Evolutionary conservation across 129 eudicot genomes (phyloP), one percentile per base, ranked within the genome.

Genomic region (Gnaphalium uliginosum): DNA sequence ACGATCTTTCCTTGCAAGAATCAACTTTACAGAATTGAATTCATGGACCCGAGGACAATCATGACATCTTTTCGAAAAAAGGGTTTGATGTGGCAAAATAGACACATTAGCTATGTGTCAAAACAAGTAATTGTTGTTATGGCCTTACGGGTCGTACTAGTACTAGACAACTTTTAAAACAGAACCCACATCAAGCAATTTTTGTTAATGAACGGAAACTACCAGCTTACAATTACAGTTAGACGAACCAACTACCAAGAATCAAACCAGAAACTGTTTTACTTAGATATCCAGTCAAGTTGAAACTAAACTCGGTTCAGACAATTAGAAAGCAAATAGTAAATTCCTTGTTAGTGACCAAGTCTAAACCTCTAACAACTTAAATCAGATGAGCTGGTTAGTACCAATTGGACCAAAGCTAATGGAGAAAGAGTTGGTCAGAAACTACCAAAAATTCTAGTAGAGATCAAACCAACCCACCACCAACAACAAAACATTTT

Each of bases 381-480:
- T 39, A 35, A 8, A 48, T 41, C 32, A 37, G 23, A 59, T 15
- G 33, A 56, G 32, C 23, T 14, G 76, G 24, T 72, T 35, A 15
- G 46, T 58, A 33, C 30, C 26, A 15, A 18, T 24, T 35, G 63
- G 37, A 72, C 76, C 67, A 72, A 57, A 23, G 30, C 30, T 68
- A 72, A 35, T 22, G 19, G 39, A 29, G 76, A 58, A 35, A 66
- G 74, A 76, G 67, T 76, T 32, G 67, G 32, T 67, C 58, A 67
- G n/a, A 22, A 25, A 57, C 67, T 18, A 76, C 29, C 68, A 76
- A 54, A 11, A 39, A 17, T 53, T 77, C 67, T 77, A 41, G 69
- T 76, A 35, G 59, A 67, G 29, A 76, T 67, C 66, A 76, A 35
- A 76, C 67, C 81, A 68, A 68, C 46, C 68, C 60, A 32, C 71